A percentile compares a stretch with the other conserved stretches of the same genome.
These are phyloP conservation scores for Staphylotrichum tortipilum DNA, from an alignment of 495 filamentous ascomycete species.

Conservation along the genomic window DNA sequence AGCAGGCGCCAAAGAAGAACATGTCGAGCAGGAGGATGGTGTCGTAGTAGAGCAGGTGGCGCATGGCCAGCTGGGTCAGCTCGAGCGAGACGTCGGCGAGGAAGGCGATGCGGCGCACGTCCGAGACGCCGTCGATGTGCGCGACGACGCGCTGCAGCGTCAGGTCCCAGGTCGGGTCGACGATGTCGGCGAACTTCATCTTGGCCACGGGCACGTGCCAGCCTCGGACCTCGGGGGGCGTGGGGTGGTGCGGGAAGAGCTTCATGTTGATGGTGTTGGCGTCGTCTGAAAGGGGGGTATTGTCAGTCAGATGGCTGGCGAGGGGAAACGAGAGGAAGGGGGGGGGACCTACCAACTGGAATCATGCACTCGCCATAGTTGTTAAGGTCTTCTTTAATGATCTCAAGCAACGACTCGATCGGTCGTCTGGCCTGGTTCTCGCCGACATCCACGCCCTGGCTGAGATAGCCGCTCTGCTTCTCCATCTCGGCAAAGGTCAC, in stretches of 20 bases:
- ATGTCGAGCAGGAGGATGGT: slow-evolving; percentile 81
- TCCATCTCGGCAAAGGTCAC: slow-evolving; percentile 80
- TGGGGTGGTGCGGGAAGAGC: slow-evolving; percentile 74
- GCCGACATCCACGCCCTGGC: slow-evolving; percentile 35
- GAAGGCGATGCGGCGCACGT: slow-evolving; percentile 73
- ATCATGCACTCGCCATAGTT: slow-evolving; percentile 99
- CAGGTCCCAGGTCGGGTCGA: slow-evolving; percentile 85
- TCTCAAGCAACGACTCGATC: slow-evolving; percentile 78
- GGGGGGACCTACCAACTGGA: slow-evolving; percentile 57
- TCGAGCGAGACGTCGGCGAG: slow-evolving; percentile 76
- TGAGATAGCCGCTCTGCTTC: slow-evolving; percentile 72
- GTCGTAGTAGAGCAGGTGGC: slow-evolving; percentile 84
- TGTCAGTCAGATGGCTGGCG: not conserved
- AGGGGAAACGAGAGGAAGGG: not conserved
- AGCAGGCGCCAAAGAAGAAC: slow-evolving; percentile 86
- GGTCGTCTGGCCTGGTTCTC: slow-evolving; percentile 39
- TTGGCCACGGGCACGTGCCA: slow-evolving; percentile 90
- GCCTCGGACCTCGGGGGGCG: slow-evolving; percentile 65
- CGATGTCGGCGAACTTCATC: slow-evolving; percentile 58
- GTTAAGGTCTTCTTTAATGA: slow-evolving; percentile 88
- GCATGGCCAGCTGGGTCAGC: slow-evolving; percentile 72
- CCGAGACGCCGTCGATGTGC: slow-evolving; percentile 82
- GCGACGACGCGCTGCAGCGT: slow-evolving; percentile 77
- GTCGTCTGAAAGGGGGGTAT: slow-evolving; percentile 48
- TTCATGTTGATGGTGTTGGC: slow-evolving; percentile 95